These are phyloP conservation scores for Fereydounia khargensis DNA, from an alignment of 1,284 basidiomycete species.

Conservation along the genomic window DNA sequence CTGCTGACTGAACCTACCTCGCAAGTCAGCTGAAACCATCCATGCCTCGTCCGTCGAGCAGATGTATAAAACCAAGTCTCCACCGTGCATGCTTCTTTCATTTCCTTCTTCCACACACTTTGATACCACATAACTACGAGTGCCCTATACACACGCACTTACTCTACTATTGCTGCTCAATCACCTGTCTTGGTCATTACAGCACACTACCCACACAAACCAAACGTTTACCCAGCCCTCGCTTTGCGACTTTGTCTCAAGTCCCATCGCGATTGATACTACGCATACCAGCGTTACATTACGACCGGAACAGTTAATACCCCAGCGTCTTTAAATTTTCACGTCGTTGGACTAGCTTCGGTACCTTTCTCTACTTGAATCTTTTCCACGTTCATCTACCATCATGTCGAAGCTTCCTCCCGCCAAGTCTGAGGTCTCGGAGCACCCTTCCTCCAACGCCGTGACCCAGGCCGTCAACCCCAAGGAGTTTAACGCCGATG, in stretches of 20 bases:
- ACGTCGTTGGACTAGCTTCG: neutral
- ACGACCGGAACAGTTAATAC: constrained; percentile 18
- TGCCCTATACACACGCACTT: no score
- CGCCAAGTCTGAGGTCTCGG: constrained; percentile 26
- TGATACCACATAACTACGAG: no score
- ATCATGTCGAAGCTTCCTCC: constrained; percentile 27
- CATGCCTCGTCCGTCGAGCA: no score
- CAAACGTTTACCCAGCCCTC: no score
- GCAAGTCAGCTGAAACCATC: no score
- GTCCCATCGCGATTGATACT: constrained; percentile 8
- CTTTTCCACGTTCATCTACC: neutral
- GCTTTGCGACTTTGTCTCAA: neutral
- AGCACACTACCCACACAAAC: neutral
- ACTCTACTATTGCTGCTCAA: no score
- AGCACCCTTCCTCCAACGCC: constrained; percentile 29
- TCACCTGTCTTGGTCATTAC: neutral
- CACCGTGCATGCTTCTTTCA: neutral
- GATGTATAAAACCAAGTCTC: no score
- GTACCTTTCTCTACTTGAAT: neutral
- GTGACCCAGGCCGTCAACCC: constrained; percentile 25
- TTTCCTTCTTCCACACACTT: neutral
- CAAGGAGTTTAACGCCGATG: constrained; percentile 34
- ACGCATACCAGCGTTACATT: constrained; percentile 17
- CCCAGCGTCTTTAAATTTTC: constrained; percentile 12
- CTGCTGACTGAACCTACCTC: no score